Base-by-base conservation (phyloP, 208 protist species). In the Acanthamoeba healyi region DNA sequence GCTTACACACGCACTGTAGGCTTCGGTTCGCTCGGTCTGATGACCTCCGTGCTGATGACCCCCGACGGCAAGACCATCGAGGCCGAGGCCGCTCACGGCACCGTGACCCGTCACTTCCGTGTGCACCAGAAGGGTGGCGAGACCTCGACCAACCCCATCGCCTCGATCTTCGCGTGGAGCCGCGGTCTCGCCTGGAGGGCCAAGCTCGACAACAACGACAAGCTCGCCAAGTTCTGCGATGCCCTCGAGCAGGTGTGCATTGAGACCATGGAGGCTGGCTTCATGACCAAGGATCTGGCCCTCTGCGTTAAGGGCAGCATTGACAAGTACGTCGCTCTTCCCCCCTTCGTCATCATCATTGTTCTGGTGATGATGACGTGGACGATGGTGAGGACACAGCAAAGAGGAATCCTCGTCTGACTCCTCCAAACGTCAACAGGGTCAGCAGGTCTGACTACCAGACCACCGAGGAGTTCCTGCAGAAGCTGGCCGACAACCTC, bases 231-330 rank as follows among this genome's bases (percentile, higher is more conserved):
- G n/a, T 99, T 99, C 94, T 42, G 58, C 77, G 61, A 94, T 32
- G 89, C 84, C 29, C 96, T 99, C 34, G 98, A 99, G 97, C 86
- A 96, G 74, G 97, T 98, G 19, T 98, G 98, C 93, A 96, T 99
- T 56, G 94, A 97, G 40, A 97, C 98, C 12, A 97, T 99, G 82
- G 98, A 99, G 96, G 61, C 90, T 42, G 98, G 98, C 34, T 96
- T 98, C 94, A 99, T 99, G 99, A 99, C 99, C 49, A 99, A 99
- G 97, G 99, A 99, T 96, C 97, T 99, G 3, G 99, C 99, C 36
- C 93, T 99, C 17, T 99, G 98, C 95, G 96, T 99, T 61, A 96
- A 98, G 95, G 98, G 98, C 56, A 94, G 58, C 61, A 72, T 92
- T 26, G 87, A 92, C 40, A 92, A 92, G 87, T 92, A 58, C 87